These are phyloP conservation scores for Paramecium primaurelia DNA, from an alignment of 73 alveolate genomes.

Conservation along the genomic window DNA sequence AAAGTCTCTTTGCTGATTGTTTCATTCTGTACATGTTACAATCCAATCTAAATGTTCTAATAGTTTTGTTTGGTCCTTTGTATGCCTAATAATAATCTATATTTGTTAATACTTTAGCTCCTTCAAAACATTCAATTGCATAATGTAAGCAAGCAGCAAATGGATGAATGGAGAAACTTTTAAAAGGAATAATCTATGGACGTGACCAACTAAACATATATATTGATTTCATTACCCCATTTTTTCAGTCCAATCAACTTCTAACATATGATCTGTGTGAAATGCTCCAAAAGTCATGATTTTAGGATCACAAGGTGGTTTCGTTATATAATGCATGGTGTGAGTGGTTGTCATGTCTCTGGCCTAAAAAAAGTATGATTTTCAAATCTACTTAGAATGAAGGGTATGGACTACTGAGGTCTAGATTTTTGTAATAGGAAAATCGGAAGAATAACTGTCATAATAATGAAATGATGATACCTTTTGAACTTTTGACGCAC, in stretches of 20 bases:
- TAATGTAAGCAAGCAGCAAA: conserved; percentile 78
- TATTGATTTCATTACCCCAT: conserved; percentile 54
- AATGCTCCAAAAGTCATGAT: conserved; percentile 69
- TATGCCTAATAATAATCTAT: conserved; percentile 54
- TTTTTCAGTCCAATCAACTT: conserved; percentile 63
- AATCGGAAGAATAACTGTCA: background rate
- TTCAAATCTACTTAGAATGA: background rate
- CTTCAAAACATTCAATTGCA: conserved; percentile 81
- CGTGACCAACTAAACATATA: conserved; percentile 65
- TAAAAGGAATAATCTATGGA: conserved; percentile 70
- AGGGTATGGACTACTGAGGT: background rate
- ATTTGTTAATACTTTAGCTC: conserved; percentile 54
- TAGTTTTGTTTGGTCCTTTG: conserved; percentile 52
- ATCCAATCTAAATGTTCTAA: conserved; percentile 67
- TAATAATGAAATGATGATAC: background rate
- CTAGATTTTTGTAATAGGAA: background rate
- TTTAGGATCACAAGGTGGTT: conserved; percentile 58
- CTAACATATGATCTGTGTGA: conserved; percentile 77
- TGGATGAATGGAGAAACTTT: conserved; percentile 73
- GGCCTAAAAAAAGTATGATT: background rate
- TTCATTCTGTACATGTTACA: conserved; percentile 74
- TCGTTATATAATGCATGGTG: conserved; percentile 49
- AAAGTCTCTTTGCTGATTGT: conserved; percentile 63
- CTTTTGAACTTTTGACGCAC: background rate
- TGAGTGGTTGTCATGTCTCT: conserved; percentile 45